A percentile compares a stretch with the other conserved stretches of the same genome.
phyloP scores from a whole-genome alignment of 306 rosid genomes.

The Cucumis cinereus region DNA sequence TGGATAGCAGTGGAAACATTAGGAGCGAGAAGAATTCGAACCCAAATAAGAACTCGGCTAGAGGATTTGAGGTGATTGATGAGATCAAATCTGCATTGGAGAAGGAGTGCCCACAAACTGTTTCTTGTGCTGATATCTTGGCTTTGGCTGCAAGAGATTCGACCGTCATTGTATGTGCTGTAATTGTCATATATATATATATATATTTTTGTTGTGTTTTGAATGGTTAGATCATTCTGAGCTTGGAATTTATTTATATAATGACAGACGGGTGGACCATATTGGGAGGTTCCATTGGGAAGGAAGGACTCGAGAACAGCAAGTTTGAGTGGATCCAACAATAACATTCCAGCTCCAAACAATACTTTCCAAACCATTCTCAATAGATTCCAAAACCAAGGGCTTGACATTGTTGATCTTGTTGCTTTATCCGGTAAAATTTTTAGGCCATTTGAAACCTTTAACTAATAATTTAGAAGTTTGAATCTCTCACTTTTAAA shows the following conservation, averaged over 20 bases:
- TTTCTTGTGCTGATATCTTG: constrained; percentile 85
- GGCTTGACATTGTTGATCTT: constrained; percentile 70
- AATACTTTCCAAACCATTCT: constrained; percentile 78
- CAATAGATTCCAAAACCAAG: constrained; percentile 65
- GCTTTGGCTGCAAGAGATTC: constrained; percentile 86
- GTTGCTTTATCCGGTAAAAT: constrained; percentile 74
- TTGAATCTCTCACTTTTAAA: no score
- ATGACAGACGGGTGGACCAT: constrained; percentile 70
- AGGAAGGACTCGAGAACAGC: constrained; percentile 70
- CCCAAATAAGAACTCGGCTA: constrained; percentile 64
- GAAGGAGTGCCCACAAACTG: constrained; percentile 57
- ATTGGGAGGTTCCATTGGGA: constrained; percentile 77
- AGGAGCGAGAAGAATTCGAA: constrained; percentile 59
- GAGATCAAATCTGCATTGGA: constrained; percentile 67
- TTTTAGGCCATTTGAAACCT: background rate
- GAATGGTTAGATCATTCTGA: background rate
- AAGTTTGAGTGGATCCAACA: constrained; percentile 84
- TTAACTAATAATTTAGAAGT: no score
- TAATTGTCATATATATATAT: no score
- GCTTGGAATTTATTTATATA: background rate
- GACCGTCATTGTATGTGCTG: constrained; percentile 46
- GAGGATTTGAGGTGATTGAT: constrained; percentile 73
- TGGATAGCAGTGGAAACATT: constrained; percentile 51
- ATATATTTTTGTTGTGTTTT: background rate
- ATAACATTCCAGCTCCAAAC: constrained; percentile 88